Evolutionary conservation across 1,139 yeast genomes (phyloP).

Genomic region (Ogataea hybrid): DNA sequence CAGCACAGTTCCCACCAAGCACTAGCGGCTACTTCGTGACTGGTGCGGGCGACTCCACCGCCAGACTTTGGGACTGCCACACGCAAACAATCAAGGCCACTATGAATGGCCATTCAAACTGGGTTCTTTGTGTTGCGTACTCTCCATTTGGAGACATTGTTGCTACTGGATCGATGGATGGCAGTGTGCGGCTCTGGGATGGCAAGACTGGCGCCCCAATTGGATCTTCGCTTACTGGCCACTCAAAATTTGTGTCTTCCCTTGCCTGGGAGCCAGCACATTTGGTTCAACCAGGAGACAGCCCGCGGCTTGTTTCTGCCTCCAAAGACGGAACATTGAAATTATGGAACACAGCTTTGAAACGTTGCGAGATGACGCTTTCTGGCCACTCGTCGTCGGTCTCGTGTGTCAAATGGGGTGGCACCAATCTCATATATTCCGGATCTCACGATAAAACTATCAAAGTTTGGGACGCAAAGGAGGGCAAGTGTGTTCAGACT

Average conservation of each 20-base stretch:
- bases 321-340: slow-evolving; percentile 91
- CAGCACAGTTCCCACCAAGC: slow-evolving; percentile 92
- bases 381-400: slow-evolving; percentile 89
- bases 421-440: slow-evolving; percentile 78
- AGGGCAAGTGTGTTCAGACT: slow-evolving; percentile 77
- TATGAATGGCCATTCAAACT: slow-evolving; percentile 80
- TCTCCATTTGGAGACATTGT: slow-evolving; percentile 88
- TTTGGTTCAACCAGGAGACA: slow-evolving; percentile 58
- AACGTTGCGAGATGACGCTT: slow-evolving; percentile 68
- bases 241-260: slow-evolving; percentile 84
- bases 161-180: slow-evolving; percentile 97
- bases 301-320: slow-evolving; percentile 78
- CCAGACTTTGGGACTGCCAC: slow-evolving; percentile 95
- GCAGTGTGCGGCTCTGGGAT: slow-evolving; percentile 86
- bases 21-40: slow-evolving; percentile 85
- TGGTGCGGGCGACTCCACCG: slow-evolving; percentile 98
- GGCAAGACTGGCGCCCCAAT: slow-evolving; percentile 68
- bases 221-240: slow-evolving; percentile 79
- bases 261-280: slow-evolving; percentile 95
- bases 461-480: slow-evolving; percentile 84
- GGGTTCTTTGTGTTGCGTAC: slow-evolving; percentile 95
- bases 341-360: slow-evolving; percentile 84
- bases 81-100: slow-evolving; percentile 89
- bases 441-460: slow-evolving; percentile 96
- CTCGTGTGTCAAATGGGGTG: slow-evolving; percentile 96